Base-by-base conservation (phyloP, 1,284 basidiomycete genomes). In the Irpex lacteus region DNA sequence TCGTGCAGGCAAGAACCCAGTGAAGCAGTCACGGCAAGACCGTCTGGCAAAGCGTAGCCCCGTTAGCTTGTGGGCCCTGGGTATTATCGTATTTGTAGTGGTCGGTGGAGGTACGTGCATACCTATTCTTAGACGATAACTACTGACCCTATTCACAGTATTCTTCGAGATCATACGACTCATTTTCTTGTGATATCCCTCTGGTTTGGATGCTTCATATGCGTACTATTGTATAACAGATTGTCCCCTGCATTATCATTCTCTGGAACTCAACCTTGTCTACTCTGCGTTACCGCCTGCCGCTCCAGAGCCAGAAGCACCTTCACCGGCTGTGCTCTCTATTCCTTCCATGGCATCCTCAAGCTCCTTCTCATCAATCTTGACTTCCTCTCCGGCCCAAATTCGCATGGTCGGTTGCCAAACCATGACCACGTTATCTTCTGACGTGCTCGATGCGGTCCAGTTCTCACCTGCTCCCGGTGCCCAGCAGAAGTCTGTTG, bases 331-430 rank as follows among this genome's bases (percentile, higher is more conserved):
- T 3, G 77, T 76, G 55, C 68, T 74, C 73, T 92, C 91, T 6
- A 92, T 71, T 21, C 89, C 90, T 70, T 92, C 86, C 90, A 92
- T 92, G 2, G 82, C 81, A 32, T 66, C 80, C 74, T 95, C 92
- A 59, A 95, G 79, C 72, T 94, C 91, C 70, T 85, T 87, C 69
- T 89, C 89, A 63, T 92, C 89, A 50, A 93, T 81, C 71, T 85
- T 89, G 60, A 92, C 85, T 67, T 89, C 90, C 65, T 94, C 91
- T 5, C 90, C 90, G 1, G 92, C 91, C 91, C 91, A 94, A 38
- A 95, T 86, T 4, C 91, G 88, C 83, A 91, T 91, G 13, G 91
- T 93, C 9, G 94, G 93, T 71, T 92, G 90, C 93, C 93, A 95
- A 4, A 94, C 84, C 90, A 94, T 94, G 47, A 92, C 82, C 40